A percentile compares a stretch with the other conserved stretches of the same genome.
These are phyloP conservation scores for Colletotrichum tropicicola DNA, from an alignment of 2,329 filamentous ascomycete genomes.

Conservation along the genomic window DNA sequence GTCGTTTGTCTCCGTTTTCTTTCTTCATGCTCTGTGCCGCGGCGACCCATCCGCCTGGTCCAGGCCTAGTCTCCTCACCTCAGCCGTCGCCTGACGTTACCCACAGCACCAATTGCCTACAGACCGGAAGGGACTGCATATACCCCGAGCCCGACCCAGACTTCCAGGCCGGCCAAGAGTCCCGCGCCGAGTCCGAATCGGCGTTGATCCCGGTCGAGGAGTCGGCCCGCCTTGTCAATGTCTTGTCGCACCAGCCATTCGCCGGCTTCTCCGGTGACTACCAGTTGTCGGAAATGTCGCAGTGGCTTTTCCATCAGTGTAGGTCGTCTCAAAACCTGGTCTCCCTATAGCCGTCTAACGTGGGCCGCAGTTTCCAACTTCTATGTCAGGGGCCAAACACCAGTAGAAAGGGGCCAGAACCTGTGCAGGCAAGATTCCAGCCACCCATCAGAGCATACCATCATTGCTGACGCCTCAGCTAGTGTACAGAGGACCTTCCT, in stretches of 20 bases:
- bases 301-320: conserved; percentile 47
- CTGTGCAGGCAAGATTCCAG: conserved; percentile 42
- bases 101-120: conserved; percentile 54
- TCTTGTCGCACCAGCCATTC: conserved; percentile 28
- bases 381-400: conserved; percentile 50
- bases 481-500: conserved; percentile 54
- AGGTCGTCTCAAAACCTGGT: conserved; percentile 19
- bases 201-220: not conserved
- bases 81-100: conserved; percentile 11
- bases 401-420: conserved; percentile 45
- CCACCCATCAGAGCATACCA: not conserved
- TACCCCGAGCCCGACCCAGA: conserved; percentile 37
- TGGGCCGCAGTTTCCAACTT: conserved; percentile 47
- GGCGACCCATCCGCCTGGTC: not conserved
- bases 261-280: conserved; percentile 28
- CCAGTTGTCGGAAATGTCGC: conserved; percentile 43
- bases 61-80: not conserved
- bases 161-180: not conserved
- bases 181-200: conserved; percentile 7
- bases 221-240: conserved; percentile 7
- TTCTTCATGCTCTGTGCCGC: not conserved
- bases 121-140: conserved; percentile 53
- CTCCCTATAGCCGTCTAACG: not conserved
- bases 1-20: no score
- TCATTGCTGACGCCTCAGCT: conserved; percentile 17